Evolutionary conservation across 257 asterid species (phyloP).

Genomic region (Penstemon barbatus): DNA sequence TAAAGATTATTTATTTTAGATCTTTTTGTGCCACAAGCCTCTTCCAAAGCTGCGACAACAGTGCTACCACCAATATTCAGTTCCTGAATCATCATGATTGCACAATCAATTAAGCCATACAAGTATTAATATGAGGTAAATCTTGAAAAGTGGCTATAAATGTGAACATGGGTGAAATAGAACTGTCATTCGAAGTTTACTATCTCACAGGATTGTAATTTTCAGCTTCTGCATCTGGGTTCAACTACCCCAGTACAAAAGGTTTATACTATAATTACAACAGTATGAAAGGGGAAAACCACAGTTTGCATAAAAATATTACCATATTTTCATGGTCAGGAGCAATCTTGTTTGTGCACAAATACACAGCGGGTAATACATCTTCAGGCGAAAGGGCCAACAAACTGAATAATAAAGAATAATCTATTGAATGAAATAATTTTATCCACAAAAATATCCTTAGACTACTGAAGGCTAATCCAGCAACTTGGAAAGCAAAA

Average conservation of each 20-base stretch:
- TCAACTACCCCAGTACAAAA: slow-evolving; percentile 5
- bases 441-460: slow-evolving; percentile 8
- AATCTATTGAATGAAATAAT: slow-evolving; percentile 29
- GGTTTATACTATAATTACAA: slow-evolving; percentile 15
- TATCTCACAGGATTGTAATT: slow-evolving; percentile 4
- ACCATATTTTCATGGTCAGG: slow-evolving; percentile 93
- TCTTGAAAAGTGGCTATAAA: slow-evolving; percentile 9
- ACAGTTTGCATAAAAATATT: slow-evolving; percentile 18
- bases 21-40: slow-evolving; percentile 75
- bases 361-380: slow-evolving; percentile 81
- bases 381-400: slow-evolving; percentile 85
- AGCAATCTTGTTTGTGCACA: slow-evolving; percentile 88
- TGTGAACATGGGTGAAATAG: slow-evolving; percentile 16
- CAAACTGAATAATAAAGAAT: slow-evolving; percentile 56
- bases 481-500: slow-evolving; percentile 13
- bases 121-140: slow-evolving; percentile 15
- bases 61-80: slow-evolving; percentile 82
- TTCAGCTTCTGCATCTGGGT: slow-evolving; percentile 18
- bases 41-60: slow-evolving; percentile 75
- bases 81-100: slow-evolving; percentile 53
- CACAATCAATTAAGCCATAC: slow-evolving; percentile 22
- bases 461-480: slow-evolving; percentile 10
- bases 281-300: slow-evolving; percentile 19
- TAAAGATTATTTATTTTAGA: slow-evolving; percentile 69
- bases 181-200: neutral